Base-by-base conservation (phyloP, 768 basidiomycete genomes). In the Gymnopilus junonius region DNA sequence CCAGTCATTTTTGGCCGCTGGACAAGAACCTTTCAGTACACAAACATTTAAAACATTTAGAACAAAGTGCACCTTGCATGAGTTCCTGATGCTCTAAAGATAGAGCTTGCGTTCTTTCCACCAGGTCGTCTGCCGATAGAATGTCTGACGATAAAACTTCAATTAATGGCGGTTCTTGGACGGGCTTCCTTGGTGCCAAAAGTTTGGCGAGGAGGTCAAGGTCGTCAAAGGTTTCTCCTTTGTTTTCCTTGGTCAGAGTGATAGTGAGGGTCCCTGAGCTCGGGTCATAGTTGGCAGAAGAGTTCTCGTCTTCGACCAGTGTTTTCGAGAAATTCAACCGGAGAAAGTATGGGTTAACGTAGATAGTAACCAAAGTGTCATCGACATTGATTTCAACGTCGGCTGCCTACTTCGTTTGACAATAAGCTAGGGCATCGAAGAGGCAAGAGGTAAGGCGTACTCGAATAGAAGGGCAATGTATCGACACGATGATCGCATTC, bases 271-370 rank as follows among this genome's bases (percentile, higher is more conserved):
- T 86, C n/a, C 92, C 93, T n/a, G 87, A 82, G 37, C 83, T 80
- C 29, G 92, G 86, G 73, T 95, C 90, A 69, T 94, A 95, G 67
- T 79, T 71, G 2, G 92, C 93, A 27, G 85, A 84, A 17, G 91
- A 88, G 25, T 76, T 74, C 61, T 94, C 92, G 67, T 92, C 90
- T 59, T 91, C 85, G 40, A 90, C 66, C 25, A 90, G 72, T 0
- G 84, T 73, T 67, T 90, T 83, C 29, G 89, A 80, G 73, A 95
- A 93, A 69, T 88, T 87, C 64, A 95, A 81, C 1, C 92, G 88
- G 57, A 95, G 81, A 69, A 91, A 95, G 71, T 94, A 95, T 1
- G 93, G 93, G 62, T 91, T 92, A 72, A 94, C 84, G 69, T 94
- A 87, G 40, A 93, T 77, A 20, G 86, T 87, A 72, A 94, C 81